Evolutionary conservation across 2,329 filamentous ascomycete species (phyloP).

Genomic region (Stagonosporopsis cucurbitacearum): DNA sequence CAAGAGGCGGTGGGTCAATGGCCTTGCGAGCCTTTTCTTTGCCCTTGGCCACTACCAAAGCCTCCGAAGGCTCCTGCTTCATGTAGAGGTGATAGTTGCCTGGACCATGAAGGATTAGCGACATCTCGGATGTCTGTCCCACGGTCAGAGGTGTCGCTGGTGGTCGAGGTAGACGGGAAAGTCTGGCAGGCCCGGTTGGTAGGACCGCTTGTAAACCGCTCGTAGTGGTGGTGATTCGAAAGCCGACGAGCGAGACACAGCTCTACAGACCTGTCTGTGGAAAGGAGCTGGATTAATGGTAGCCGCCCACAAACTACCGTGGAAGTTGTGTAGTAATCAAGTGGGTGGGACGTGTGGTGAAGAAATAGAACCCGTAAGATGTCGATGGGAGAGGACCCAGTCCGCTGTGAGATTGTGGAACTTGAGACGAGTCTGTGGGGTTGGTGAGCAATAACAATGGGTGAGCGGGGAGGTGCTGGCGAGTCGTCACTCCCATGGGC

Average conservation of each 20-base stretch:
- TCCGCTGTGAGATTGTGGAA: neutral
- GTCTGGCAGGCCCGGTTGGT: neutral
- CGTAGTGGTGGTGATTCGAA: conserved; percentile 1
- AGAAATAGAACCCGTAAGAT: neutral
- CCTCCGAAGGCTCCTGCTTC: conserved; percentile 71
- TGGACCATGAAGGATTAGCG: conserved; percentile 1
- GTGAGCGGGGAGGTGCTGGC: conserved; percentile 3
- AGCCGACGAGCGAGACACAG: neutral
- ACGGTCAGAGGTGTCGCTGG: neutral
- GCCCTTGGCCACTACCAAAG: conserved; percentile 68
- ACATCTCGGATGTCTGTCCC: conserved; percentile 9
- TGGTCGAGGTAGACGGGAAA: neutral
- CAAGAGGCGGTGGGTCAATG: conserved; percentile 84
- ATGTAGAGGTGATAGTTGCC: conserved; percentile 4
- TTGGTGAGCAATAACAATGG: conserved; percentile 10
- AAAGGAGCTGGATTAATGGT: conserved; percentile 1
- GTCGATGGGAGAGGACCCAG: neutral
- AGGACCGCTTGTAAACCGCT: neutral
- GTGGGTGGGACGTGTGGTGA: neutral
- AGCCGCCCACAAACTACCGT: conserved; percentile 3
- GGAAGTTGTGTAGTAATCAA: neutral
- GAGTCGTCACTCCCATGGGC: conserved; percentile 11
- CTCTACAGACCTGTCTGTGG: neutral
- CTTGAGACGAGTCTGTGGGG: conserved; percentile 2
- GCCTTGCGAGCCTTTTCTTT: conserved; percentile 88